Base-by-base conservation (phyloP, 1,284 basidiomycete genomes). In the Fomitiporia mediterranea region DNA sequence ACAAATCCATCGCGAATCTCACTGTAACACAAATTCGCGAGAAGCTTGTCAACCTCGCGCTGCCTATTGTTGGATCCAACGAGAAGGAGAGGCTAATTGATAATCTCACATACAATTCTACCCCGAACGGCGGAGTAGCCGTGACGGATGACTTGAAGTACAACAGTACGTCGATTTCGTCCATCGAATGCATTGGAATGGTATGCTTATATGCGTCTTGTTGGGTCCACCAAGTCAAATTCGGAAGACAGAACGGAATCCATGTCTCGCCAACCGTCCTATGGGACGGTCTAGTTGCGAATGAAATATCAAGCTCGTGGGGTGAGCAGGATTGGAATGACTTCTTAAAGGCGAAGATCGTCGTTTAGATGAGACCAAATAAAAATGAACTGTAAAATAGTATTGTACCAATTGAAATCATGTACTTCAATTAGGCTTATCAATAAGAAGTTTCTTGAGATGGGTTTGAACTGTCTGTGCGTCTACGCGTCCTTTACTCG, bases 211-310 rank as follows among this genome's bases (percentile, higher is more conserved):
- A 32, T 4, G 21, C 40, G 4, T 48, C 42, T 21, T 39, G n/a
- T 30, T 35, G 32, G 55, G 34, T 39, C 27, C 34, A 21, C 32
- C 43, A 17, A 88, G 85, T 94, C 74, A 96, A 96, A 72, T 86
- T 89, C 67, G 84, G 91, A 4, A 79, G 94, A 60, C 94, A 97
- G 76, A 97, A 97, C 63, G 79, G 90, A 4, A 84, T 97, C 52
- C 94, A 97, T 64, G 91, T 96, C 51, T 95, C 93, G 30, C 94
- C 94, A 1, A 93, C 93, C 7, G 88, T 82, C 0, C 72, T 94
- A 2, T 91, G 87, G 82, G 88, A 94, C 66, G 95, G 95, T 5
- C 73, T 98, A 32, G 70, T 94, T 56, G 89, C 84, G 19, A 79
- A 75, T 47, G 84, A 89, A 58, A 79, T 97, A 44, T 91, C 88